Evolutionary conservation across 169 alveolate genomes (phyloP).

Genomic region (Plasmodium cynomolgi): DNA sequence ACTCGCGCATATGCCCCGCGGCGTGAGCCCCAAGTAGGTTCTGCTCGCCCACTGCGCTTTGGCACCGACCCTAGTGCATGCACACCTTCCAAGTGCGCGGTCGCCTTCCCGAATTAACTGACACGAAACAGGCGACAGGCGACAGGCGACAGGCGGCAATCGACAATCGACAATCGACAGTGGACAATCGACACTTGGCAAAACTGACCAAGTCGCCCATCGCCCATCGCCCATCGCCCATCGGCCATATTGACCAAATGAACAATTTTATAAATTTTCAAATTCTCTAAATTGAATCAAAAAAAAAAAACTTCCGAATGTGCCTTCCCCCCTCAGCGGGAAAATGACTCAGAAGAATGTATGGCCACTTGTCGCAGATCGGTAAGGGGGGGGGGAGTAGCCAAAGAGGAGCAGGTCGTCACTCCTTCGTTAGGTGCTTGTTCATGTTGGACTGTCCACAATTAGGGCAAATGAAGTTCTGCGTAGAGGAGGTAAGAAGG

Average conservation of each 20-base stretch:
- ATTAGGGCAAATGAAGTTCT: conserved; percentile 54
- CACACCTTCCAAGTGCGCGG: not conserved
- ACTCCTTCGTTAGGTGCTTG: conserved; percentile 28
- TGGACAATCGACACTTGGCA: not conserved
- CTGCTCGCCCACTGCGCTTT: no score
- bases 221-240: no score
- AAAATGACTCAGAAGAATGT: not conserved
- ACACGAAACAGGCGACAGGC: no score
- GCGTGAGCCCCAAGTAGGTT: not conserved
- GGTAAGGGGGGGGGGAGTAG: not conserved
- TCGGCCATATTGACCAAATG: not conserved
- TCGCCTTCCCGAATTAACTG: not conserved
- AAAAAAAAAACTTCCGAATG: not conserved
- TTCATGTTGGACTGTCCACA: conserved; percentile 67
- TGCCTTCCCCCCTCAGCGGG: not conserved
- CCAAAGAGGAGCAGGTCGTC: not conserved
- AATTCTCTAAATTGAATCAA: not conserved
- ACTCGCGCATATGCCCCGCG: not conserved
- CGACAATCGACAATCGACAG: no score
- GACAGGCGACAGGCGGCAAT: no score
- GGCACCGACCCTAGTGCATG: not conserved
- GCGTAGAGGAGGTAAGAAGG: not conserved
- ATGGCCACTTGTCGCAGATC: not conserved
- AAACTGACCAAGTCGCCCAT: no score
- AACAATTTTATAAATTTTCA: conserved; percentile 7